phyloP scores from a whole-genome alignment of 805 yeast species.

The Ogataea nitratoaversa region DNA sequence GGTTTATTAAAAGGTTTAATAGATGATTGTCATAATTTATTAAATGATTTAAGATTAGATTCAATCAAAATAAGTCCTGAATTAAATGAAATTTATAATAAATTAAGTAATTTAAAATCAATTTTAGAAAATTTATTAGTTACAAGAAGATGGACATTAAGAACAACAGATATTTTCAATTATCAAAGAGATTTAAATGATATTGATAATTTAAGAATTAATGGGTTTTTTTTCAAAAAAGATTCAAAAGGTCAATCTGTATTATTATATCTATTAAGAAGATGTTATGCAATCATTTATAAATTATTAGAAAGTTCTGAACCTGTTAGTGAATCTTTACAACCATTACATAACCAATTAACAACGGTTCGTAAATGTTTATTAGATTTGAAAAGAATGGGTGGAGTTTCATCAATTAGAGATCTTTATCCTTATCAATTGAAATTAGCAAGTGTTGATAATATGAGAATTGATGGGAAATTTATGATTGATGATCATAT shows the following conservation, averaged over 20 bases:
- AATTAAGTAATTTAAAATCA: constrained; percentile 60
- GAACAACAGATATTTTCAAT: constrained; percentile 89
- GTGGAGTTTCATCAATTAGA: constrained; percentile 81
- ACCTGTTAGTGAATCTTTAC: constrained; percentile 92
- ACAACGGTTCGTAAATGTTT: constrained; percentile 88
- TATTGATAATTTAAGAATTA: constrained; percentile 68
- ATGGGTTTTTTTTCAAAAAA: constrained; percentile 47
- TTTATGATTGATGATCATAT: constrained; percentile 82
- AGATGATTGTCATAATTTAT: constrained; percentile 76
- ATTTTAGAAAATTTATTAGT: constrained; percentile 78
- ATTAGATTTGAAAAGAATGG: constrained; percentile 85
- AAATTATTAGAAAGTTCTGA: constrained; percentile 86
- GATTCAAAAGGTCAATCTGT: constrained; percentile 54
- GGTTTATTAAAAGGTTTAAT: constrained; percentile 66
- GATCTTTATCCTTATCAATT: constrained; percentile 95
- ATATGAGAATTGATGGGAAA: constrained; percentile 84
- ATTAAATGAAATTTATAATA: constrained; percentile 57
- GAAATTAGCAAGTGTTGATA: constrained; percentile 87
- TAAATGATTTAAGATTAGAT: constrained; percentile 60
- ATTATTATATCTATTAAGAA: constrained; percentile 71
- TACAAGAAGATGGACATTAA: constrained; percentile 95
- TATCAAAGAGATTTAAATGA: constrained; percentile 71
- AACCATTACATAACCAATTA: constrained; percentile 89
- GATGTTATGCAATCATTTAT: constrained; percentile 89
- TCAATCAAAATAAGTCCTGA: constrained; percentile 43